Evolutionary conservation across 495 filamentous ascomycete genomes (phyloP), one percentile per base, ranked within the genome.

Genomic region (Sordaria brevicollis): DNA sequence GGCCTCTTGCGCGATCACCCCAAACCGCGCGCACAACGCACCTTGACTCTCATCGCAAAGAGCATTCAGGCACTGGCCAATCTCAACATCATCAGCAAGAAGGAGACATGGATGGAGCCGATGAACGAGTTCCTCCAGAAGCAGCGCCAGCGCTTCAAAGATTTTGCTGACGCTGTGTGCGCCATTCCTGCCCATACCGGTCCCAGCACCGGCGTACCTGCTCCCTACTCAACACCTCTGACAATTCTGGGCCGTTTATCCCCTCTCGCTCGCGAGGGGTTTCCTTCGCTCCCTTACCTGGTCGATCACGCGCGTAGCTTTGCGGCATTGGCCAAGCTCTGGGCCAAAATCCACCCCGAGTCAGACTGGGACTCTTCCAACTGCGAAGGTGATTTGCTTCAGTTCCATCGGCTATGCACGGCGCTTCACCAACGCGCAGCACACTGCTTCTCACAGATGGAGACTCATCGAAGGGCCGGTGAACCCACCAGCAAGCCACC

Each of bases 51-150:
- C 65, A 93, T 98, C 72, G 93, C 95, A 13, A 99, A 99, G 81
- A 90, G 91, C 17, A 84, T 99, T n/a, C 94, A 98, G 81, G 94
- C 92, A 17, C 84, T 99, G 41, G 95, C 94, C 21, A 98, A 97
- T 76, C 88, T 97, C 81, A 92, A 92, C 11, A 93, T 89, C 2
- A 97, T 98, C 71, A 96, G 95, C 68, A 91, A 90, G 75, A 98
- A 98, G 78, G 95, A 98, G 78, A 87, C 90, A 4, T 99, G 94
- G 93, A 99, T 99, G 95, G 96, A 96, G 79, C 93, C 92, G 5
- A 98, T 98, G 96, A 99, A 97, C 76, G 86, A 84, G 11, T 92
- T 93, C 73, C 82, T 93, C 68, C 74, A 75, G 10, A 79, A 83
- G n/a, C 84, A 91, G 69, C 81, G 88, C 9, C 87, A 89, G 68